These are phyloP conservation scores for Irpex sp. DNA, from an alignment of 1,284 basidiomycete species.

Conservation along the genomic window DNA sequence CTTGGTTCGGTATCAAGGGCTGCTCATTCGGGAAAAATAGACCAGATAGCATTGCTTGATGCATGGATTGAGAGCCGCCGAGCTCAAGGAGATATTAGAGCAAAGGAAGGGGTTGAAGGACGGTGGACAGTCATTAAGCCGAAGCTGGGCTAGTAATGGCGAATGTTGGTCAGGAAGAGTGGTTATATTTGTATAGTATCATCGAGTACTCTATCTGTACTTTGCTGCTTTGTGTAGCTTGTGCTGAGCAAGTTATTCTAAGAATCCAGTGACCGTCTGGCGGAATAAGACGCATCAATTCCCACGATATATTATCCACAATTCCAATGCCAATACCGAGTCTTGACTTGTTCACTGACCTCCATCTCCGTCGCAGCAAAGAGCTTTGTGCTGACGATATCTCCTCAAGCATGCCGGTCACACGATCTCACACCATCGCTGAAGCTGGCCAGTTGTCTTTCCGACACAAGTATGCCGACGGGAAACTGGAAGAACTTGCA, in stretches of 20 bases:
- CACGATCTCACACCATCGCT: not conserved
- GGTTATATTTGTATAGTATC: no score
- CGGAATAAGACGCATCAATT: not conserved
- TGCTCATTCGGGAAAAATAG: not conserved
- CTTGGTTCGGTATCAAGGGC: conserved; percentile 18
- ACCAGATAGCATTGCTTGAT: conserved; percentile 25
- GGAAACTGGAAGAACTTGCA: no score
- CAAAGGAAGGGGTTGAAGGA: conserved; percentile 45
- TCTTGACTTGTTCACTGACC: not conserved
- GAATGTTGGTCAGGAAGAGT: no score
- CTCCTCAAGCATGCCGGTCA: not conserved
- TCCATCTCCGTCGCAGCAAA: not conserved
- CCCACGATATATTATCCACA: not conserved
- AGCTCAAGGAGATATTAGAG: conserved; percentile 39
- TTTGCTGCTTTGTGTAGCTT: no score
- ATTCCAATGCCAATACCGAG: not conserved
- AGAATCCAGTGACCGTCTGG: no score
- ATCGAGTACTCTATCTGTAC: no score
- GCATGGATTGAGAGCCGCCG: conserved; percentile 46
- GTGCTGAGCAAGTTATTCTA: no score
- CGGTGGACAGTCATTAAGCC: conserved; percentile 46
- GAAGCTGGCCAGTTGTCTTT: no score
- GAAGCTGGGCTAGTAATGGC: conserved; percentile 1
- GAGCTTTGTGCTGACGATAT: no score
- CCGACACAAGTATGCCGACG: not conserved